Evolutionary conservation across 768 basidiomycete species (phyloP).

Genomic region (Porphyrellus cyaneotinctus): DNA sequence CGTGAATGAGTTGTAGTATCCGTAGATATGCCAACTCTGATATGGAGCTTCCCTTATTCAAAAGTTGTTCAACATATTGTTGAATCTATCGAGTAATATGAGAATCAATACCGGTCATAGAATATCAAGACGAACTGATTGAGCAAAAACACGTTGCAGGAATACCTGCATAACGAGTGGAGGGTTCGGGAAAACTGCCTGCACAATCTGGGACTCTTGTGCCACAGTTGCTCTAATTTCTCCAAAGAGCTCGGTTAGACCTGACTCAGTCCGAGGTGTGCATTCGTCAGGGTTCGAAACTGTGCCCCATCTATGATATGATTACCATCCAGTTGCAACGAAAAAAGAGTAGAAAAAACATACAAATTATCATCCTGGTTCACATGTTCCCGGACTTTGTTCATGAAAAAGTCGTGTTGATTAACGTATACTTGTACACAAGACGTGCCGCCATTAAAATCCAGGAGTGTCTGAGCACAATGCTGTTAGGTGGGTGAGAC

Average conservation of each 20-base stretch:
- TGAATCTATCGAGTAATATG: conserved; percentile 63
- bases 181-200: conserved; percentile 97
- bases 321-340: neutral
- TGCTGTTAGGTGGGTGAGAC: conserved; percentile 53
- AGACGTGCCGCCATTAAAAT: conserved; percentile 96
- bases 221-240: conserved; percentile 91
- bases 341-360: conserved; percentile 33
- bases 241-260: conserved; percentile 70
- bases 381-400: conserved; percentile 69
- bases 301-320: conserved; percentile 63
- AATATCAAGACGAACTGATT: conserved; percentile 64
- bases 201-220: conserved; percentile 96
- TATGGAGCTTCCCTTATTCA: conserved; percentile 67
- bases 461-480: conserved; percentile 92
- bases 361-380: conserved; percentile 52
- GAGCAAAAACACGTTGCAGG: conserved; percentile 94
- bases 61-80: conserved; percentile 88
- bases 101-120: conserved; percentile 2
- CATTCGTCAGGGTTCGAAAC: conserved; percentile 76
- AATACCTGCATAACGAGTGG: conserved; percentile 97
- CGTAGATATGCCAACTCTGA: conserved; percentile 91
- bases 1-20: conserved; percentile 81
- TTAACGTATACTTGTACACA: conserved; percentile 99
- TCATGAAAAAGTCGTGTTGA: conserved; percentile 99
- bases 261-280: conserved; percentile 76